Conservation (phyloP, 2,329 filamentous ascomycete genomes). For the Cadophora sp. region DNA sequence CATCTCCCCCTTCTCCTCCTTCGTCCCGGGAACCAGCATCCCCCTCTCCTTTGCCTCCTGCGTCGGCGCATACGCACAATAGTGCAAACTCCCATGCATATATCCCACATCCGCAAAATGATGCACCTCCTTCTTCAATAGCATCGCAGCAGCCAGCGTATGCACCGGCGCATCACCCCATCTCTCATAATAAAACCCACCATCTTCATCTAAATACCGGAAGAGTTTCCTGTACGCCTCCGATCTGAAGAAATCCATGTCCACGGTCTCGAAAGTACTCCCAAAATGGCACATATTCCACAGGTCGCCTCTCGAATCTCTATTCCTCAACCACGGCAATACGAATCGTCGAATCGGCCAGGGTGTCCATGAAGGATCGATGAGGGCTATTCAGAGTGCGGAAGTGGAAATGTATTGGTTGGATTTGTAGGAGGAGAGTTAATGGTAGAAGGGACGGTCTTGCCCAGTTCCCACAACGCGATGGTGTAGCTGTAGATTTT, state of each 20-base stretch:
- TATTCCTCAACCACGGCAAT: neutral
- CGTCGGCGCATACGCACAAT: neutral
- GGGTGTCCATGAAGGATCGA: neutral
- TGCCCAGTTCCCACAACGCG: neutral
- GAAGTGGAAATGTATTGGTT: neutral
- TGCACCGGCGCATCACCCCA: constrained; percentile 8
- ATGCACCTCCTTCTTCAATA: neutral
- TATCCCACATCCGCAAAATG: neutral
- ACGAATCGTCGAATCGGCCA: neutral
- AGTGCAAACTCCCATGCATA: constrained; percentile 1
- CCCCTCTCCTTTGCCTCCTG: neutral
- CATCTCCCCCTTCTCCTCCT: neutral
- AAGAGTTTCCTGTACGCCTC: neutral
- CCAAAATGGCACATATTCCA: constrained; percentile 5
- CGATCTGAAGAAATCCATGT: constrained; percentile 8
- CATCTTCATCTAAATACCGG: neutral
- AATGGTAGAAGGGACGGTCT: neutral
- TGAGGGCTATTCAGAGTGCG: neutral
- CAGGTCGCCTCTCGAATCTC: neutral
- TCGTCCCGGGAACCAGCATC: neutral
- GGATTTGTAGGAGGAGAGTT: neutral
- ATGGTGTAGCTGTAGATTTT: neutral
- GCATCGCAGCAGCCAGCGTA: constrained; percentile 1
- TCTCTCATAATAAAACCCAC: constrained; percentile 8
- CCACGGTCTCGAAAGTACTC: neutral